Percentiles rank a stretch among this genome's conserved stretches.
These are phyloP conservation scores for Rasamsonia emersonii DNA, from an alignment of 2,329 filamentous ascomycete genomes.

Conservation along the genomic window DNA sequence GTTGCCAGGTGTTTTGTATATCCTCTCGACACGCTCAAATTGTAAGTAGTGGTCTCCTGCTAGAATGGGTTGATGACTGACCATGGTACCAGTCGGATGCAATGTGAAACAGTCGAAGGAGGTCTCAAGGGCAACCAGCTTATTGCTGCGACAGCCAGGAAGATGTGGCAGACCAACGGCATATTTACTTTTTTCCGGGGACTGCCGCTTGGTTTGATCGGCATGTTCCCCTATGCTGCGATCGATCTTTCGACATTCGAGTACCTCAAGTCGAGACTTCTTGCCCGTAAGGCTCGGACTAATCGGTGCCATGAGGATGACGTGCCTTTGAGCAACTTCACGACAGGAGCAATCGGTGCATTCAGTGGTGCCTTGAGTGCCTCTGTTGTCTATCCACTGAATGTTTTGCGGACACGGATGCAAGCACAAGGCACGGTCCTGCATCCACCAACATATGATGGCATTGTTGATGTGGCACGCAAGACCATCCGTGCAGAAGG, in stretches of 20 bases:
- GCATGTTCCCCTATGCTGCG: constrained; percentile 96
- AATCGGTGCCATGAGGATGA: constrained; percentile 74
- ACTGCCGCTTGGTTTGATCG: constrained; percentile 83
- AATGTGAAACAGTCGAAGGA: constrained; percentile 85
- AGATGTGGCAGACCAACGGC: constrained; percentile 75
- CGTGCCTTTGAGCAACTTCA: constrained; percentile 67
- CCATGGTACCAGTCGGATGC: constrained; percentile 55
- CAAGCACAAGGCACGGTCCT: constrained; percentile 93
- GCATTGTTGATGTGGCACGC: constrained; percentile 78
- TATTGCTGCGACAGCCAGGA: constrained; percentile 71
- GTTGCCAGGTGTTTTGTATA: constrained; percentile 72
- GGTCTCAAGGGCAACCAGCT: constrained; percentile 76
- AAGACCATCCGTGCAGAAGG: constrained; percentile 81
- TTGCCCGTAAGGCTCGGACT: constrained; percentile 59
- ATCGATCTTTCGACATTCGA: constrained; percentile 97
- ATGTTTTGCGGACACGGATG: constrained; percentile 80
- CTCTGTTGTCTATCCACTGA: constrained; percentile 89
- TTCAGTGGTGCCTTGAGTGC: constrained; percentile 87
- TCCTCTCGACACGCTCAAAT: constrained; percentile 64
- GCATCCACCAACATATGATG: constrained; percentile 81
- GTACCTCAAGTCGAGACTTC: constrained; percentile 70
- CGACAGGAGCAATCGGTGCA: constrained; percentile 81
- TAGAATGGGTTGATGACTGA: constrained; percentile 9
- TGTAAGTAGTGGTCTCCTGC: constrained; percentile 36
- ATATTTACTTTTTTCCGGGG: constrained; percentile 77